These are phyloP conservation scores for Triadica sebifera DNA, from an alignment of 345 rosid genomes.

Conservation along the genomic window DNA sequence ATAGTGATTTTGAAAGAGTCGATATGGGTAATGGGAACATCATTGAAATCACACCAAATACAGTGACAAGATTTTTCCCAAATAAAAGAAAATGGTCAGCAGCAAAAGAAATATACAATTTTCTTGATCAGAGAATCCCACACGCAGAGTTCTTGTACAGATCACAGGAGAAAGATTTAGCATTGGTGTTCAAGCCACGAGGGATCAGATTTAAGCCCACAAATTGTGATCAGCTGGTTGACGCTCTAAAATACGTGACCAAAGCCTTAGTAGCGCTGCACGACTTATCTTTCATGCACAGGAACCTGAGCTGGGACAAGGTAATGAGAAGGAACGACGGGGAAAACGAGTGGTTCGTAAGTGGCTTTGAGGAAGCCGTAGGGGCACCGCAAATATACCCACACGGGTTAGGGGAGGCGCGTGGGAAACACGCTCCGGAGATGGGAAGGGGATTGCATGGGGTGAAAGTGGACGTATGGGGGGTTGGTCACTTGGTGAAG, in stretches of 20 bases:
- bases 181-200: conserved; percentile 73
- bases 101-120: conserved; percentile 74
- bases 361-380: conserved; percentile 79
- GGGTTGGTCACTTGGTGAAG: conserved; percentile 74
- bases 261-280: conserved; percentile 85
- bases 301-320: conserved; percentile 86
- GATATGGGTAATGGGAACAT: conserved; percentile 43
- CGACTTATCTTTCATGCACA: conserved; percentile 92
- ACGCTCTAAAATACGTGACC: conserved; percentile 80
- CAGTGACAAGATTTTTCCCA: conserved; percentile 52
- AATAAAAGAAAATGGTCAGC: conserved; percentile 62
- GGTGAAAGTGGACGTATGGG: conserved; percentile 97
- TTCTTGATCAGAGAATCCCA: conserved; percentile 75
- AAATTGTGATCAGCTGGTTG: conserved; percentile 67
- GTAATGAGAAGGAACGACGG: conserved; percentile 53
- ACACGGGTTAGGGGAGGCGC: conserved; percentile 40
- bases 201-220: conserved; percentile 61
- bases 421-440: conserved; percentile 76
- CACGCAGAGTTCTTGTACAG: conserved; percentile 60
- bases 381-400: conserved; percentile 84
- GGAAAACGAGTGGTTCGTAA: conserved; percentile 73
- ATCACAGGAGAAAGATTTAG: conserved; percentile 55
- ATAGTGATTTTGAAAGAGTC: conserved; percentile 74
- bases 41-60: conserved; percentile 73
- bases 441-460: conserved; percentile 91